phyloP scores from a whole-genome alignment of 192 early-diverging fungal genomes.

The Haplosporangium gracile region DNA sequence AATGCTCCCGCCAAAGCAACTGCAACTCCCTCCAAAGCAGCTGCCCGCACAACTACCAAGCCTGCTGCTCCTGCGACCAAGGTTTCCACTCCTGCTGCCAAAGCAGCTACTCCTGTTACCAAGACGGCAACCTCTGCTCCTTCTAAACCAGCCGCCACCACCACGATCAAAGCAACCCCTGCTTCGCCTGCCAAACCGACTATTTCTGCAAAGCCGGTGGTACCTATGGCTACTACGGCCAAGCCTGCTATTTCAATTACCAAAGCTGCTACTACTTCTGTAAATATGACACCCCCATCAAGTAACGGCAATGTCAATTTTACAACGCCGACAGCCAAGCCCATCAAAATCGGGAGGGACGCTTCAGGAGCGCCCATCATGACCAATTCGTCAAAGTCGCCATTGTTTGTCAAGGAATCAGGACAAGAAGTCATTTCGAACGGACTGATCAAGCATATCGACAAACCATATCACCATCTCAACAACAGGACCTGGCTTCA shows the following conservation, averaged over 20 bases:
- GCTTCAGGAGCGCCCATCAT: background rate
- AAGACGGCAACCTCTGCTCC: background rate
- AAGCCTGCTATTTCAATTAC: background rate
- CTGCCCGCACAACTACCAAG: background rate
- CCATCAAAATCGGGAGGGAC: background rate
- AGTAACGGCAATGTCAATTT: background rate
- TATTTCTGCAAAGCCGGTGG: background rate
- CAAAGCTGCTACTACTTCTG: background rate
- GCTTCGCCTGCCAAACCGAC: background rate
- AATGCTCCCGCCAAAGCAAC: background rate
- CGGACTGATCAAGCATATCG: background rate
- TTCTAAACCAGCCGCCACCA: background rate
- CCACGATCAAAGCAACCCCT: background rate
- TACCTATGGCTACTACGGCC: background rate
- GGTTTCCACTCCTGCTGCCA: background rate
- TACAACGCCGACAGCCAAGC: background rate
- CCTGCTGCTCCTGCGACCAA: background rate
- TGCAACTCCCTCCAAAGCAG: background rate
- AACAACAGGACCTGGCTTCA: constrained; percentile 11
- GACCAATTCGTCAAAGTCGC: background rate
- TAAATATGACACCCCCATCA: background rate
- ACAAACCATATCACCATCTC: constrained; percentile 17
- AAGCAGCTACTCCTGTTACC: background rate
- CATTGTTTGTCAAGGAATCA: background rate
- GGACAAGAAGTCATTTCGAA: background rate